Conservation (phyloP, 1,284 basidiomycete species). For the Boletellus deceptivus region DNA sequence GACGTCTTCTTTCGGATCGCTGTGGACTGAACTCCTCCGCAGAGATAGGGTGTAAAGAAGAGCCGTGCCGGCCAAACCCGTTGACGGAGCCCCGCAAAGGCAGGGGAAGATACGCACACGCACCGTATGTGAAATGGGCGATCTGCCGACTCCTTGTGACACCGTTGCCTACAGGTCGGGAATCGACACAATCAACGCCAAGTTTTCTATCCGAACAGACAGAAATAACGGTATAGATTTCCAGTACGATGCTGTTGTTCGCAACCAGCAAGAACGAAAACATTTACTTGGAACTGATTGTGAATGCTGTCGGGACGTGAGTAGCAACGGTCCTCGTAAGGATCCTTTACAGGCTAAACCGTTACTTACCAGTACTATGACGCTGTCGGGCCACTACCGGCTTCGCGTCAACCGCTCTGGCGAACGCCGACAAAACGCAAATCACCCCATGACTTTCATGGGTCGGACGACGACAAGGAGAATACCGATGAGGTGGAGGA, state of each 20-base stretch:
- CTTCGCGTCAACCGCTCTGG: conserved; percentile 69
- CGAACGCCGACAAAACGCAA: conserved; percentile 49
- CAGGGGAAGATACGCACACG: conserved; percentile 33
- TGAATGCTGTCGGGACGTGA: conserved; percentile 79
- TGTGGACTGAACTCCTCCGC: background rate
- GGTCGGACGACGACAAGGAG: conserved; percentile 21
- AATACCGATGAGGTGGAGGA: conserved; percentile 39
- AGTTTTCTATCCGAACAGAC: conserved; percentile 65
- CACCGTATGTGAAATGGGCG: conserved; percentile 10
- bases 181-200: conserved; percentile 54
- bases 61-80: conserved; percentile 29
- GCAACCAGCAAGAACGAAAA: conserved; percentile 63
- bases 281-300: conserved; percentile 78
- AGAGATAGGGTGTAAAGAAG: conserved; percentile 21
- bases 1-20: background rate
- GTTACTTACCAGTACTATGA: conserved; percentile 67
- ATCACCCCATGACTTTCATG: conserved; percentile 1
- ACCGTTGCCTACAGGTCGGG: conserved; percentile 20
- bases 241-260: conserved; percentile 76
- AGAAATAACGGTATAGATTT: conserved; percentile 65
- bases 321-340: conserved; percentile 25
- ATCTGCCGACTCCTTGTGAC: background rate
- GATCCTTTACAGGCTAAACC: background rate
- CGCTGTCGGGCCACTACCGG: conserved; percentile 69
- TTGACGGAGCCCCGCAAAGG: conserved; percentile 27